Base-by-base conservation (phyloP, 2,329 filamentous ascomycete genomes). In the Trichothecium sympodiale region DNA sequence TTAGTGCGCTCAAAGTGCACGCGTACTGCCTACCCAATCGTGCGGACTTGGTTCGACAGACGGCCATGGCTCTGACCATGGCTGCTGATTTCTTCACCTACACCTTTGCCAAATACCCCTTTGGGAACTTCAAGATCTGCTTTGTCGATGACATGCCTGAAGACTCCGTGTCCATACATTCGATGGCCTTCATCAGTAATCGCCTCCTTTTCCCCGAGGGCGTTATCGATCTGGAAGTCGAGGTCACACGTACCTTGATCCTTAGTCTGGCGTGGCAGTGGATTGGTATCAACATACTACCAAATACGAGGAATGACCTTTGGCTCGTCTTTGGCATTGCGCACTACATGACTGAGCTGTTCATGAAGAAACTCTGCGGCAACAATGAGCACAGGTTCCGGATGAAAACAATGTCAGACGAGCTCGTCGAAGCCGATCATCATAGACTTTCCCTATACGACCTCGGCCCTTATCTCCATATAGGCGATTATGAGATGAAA, bases 301-400 rank as follows among this genome's bases (percentile, higher is more conserved):
- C 91, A 1, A 84, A 87, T 51, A 77, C 81, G 29, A 75, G 79
- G 14, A 70, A 71, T 35, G 91, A 98, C 55, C 76, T 79, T 36
- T 98, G 91, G 91, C 77, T 93, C 15, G 80, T 89, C 10, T 73
- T 91, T 36, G 93, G 89, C 12, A 81, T 93, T 32, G 83, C 89
- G 1, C 88, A 89, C 64, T 98, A 86, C 63, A 94, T 98, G 72
- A 87, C 89, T 2, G 89, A 95, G 47, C 71, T 86, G 4, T 95
- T 94, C 57, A 84, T 96, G 73, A 85, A 80, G 54, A 80, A 78
- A 45, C 68, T 98, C 3, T 93, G 86, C 51, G 91, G 91, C 7
- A 93, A 93, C 53, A 98, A 98, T 53, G 86, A 94, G 49, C 91
- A 94, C 54, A 74, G 87, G 9, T 96, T 87, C 54, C 79, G 86